Base-by-base conservation (phyloP, 805 yeast species). In the Metschnikowia baotianmanensis region DNA sequence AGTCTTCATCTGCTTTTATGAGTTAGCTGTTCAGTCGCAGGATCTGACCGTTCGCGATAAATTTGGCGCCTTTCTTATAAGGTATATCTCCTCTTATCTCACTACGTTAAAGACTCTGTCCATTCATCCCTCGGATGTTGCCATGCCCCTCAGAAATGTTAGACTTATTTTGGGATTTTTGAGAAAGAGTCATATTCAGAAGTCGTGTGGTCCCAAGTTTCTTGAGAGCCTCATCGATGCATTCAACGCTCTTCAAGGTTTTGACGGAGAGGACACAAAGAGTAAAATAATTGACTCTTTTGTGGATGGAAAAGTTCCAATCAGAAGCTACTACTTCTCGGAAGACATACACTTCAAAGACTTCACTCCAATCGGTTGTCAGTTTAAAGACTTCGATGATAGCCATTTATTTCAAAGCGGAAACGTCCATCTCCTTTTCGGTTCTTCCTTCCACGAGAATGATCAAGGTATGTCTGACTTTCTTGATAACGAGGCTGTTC, bases 331-430 rank as follows among this genome's bases (percentile, higher is more conserved):
- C 41, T 75, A 74, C 39, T 83, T 82, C 54, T 61, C 67, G 32
- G 91, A 85, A 53, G 93, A 84, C 61, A 78, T 82, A 11, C 60
- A 69, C 17, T 63, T 80, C 48, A 77, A 76, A 44, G 89, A 82
- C 46, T 82, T 80, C 52, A 62, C 68, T 21, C 74, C 83, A 4
- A 65, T 84, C 13, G 73, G 72, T 18, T 71, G 65, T 47, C 72
- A 71, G 38, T 67, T 83, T 40, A 71, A 70, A 37, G 90, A 83
- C 55, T 83, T 82, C 49, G 68, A 80, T 47, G 89, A 83, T 51
- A 65, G 63, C 22, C 64, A 62, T 34, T 59, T 78, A 20, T 74
- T 76, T 45, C 27, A 36, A 16, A 46, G 58, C 20, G 44, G 47
- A 11, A 50, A 58, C 36, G 40, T 51, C 21, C 43, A 54, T 21